phyloP scores from a whole-genome alignment of 1,139 yeast species.

The Suzukiozyma palmioleophila region DNA sequence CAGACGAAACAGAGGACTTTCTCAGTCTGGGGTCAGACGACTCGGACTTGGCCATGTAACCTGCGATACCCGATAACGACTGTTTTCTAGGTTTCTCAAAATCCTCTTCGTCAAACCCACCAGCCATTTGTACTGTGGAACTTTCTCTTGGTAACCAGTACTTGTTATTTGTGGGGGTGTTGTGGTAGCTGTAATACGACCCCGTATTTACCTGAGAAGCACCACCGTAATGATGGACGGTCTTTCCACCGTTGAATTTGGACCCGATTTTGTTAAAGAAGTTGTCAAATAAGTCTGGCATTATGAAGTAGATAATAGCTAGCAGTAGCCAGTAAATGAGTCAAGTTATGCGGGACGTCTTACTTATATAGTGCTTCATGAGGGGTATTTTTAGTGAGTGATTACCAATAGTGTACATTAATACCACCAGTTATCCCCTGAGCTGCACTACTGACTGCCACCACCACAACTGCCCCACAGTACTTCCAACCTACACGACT shows the following conservation, averaged over 20 bases:
- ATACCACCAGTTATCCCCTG: too few species aligned
- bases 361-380: too few species aligned
- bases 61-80: not conserved
- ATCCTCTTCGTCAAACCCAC: conserved; percentile 1
- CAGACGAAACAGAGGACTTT: conserved; percentile 1
- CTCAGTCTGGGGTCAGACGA: conserved; percentile 1
- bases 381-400: too few species aligned
- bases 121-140: conserved; percentile 2
- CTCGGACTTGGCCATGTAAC: not conserved
- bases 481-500: too few species aligned
- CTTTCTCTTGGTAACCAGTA: conserved; percentile 34
- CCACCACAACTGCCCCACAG: too few species aligned
- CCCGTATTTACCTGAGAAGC: conserved; percentile 37
- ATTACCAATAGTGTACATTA: too few species aligned
- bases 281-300: conserved; percentile 45
- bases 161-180: conserved; percentile 33
- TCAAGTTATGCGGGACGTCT: too few species aligned
- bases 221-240: conserved; percentile 27
- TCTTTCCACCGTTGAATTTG: conserved; percentile 32
- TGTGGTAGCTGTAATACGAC: conserved; percentile 32
- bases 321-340: too few species aligned
- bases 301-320: conserved; percentile 8
- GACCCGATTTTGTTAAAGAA: conserved; percentile 30
- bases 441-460: too few species aligned
- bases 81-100: conserved; percentile 2